These are phyloP conservation scores for Phaseolus coccineus DNA, from an alignment of 331 rosid genomes.

Conservation along the genomic window DNA sequence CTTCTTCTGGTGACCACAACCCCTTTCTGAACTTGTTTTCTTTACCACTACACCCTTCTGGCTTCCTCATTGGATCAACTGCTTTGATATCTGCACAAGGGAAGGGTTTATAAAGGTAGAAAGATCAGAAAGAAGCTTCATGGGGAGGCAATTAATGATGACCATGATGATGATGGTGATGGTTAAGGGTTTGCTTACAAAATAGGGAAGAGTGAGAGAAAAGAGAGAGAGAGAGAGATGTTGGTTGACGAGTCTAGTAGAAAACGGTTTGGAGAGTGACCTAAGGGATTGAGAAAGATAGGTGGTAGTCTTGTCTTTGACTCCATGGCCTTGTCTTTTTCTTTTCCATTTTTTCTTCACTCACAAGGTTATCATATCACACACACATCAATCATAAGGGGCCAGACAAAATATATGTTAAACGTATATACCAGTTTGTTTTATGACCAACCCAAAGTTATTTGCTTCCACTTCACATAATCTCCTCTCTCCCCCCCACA, in stretches of 20 bases:
- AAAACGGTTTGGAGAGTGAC: slow-evolving; percentile 98
- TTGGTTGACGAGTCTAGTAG: slow-evolving; percentile 95
- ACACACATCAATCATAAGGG: slow-evolving; percentile 41
- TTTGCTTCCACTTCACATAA: slow-evolving; percentile 92
- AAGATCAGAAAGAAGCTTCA: slow-evolving; percentile 65
- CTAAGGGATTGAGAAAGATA: slow-evolving; percentile 48
- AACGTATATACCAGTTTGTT: slow-evolving; percentile 54
- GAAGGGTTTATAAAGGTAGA: slow-evolving; percentile 56
- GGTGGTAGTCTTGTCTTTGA: slow-evolving; percentile 89
- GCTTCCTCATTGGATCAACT: slow-evolving; percentile 80
- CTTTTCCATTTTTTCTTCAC: slow-evolving; percentile 61
- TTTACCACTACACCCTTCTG: slow-evolving; percentile 47
- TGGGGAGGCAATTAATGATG: slow-evolving; percentile 77
- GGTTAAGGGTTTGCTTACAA: slow-evolving; percentile 98
- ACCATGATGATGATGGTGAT: slow-evolving; percentile 62
- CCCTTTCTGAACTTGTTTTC: slow-evolving; percentile 80
- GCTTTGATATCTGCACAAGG: slow-evolving; percentile 53
- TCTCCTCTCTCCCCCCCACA: slow-evolving; percentile 55
- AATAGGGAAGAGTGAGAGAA: slow-evolving; percentile 69
- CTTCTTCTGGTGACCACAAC: slow-evolving; percentile 97
- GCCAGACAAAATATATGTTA: slow-evolving; percentile 9
- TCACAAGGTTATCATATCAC: slow-evolving; percentile 65
- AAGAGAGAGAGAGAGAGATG: slow-evolving; percentile 45
- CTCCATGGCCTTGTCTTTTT: slow-evolving; percentile 58
- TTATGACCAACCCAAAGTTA: slow-evolving; percentile 70